phyloP scores from a whole-genome alignment of 2,329 filamentous ascomycete genomes.

The Sphaerulina populicola region DNA sequence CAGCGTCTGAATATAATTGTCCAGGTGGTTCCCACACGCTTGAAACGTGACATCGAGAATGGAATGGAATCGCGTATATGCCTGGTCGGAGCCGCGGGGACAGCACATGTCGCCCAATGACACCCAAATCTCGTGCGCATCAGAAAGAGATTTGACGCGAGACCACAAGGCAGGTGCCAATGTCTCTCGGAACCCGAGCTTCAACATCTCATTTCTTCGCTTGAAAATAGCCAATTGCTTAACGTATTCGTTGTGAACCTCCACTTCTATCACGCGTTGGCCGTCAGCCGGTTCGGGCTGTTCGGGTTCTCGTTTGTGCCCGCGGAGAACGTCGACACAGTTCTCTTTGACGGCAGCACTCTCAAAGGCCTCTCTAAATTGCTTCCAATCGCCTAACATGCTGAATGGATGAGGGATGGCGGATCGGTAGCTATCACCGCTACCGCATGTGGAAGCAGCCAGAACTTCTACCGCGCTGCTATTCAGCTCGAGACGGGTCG shows the following conservation, averaged over 20 bases:
- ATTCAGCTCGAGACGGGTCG: conserved; percentile 23
- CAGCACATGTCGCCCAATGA: conserved; percentile 27
- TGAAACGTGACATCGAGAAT: conserved; percentile 23
- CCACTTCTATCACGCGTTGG: conserved; percentile 19
- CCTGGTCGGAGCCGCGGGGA: conserved; percentile 25
- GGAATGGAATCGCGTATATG: conserved; percentile 24
- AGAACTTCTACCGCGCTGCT: conserved; percentile 28
- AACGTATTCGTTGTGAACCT: conserved; percentile 31
- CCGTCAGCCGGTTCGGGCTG: conserved; percentile 14
- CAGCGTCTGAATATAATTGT: conserved; percentile 25
- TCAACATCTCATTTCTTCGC: conserved; percentile 27
- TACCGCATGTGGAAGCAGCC: conserved; percentile 27
- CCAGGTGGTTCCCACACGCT: conserved; percentile 19
- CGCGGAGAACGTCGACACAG: conserved; percentile 26
- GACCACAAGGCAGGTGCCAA: conserved; percentile 24
- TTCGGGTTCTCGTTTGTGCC: conserved; percentile 26
- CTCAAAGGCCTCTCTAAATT: conserved; percentile 25
- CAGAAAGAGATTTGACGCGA: conserved; percentile 20
- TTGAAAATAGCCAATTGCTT: conserved; percentile 30
- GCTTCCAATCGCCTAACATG: conserved; percentile 24
- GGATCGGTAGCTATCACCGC: conserved; percentile 25
- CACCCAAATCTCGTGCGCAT: conserved; percentile 25
- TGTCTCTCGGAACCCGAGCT: conserved; percentile 21
- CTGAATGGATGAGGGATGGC: conserved; percentile 14
- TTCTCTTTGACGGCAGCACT: conserved; percentile 29